Base-by-base conservation (phyloP, 352 stramenopile species). In the Phytophthora europaea region DNA sequence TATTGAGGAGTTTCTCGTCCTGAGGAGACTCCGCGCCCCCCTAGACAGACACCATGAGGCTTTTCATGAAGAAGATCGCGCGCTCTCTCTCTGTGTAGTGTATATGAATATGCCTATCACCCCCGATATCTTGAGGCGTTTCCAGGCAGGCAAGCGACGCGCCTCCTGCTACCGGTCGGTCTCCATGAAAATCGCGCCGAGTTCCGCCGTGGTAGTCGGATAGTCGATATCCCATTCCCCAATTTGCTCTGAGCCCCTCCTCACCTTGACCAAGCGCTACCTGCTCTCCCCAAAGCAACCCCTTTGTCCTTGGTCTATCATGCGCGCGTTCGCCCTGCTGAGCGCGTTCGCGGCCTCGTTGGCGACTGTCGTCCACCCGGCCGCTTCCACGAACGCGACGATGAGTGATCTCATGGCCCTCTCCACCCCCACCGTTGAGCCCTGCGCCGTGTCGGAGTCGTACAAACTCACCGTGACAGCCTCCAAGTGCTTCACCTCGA, bases 381-480 rank as follows among this genome's bases (percentile, higher is more conserved):
- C 33, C 23, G 40, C 12, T 16, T 34, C 43, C 12, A 47, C 55
- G 58, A n/a, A 45, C 38, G 38, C 38, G 38, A 45, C 38, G 38
- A n/a, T 45, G 6, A 16, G 36, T 16, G 36, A 7, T 6, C 36
- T 43, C 12, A 43, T 43, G 36, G 16, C 36, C 36, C 36, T 43
- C 36, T 13, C 36, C 36, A 18, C 36, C 36, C 0, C 36, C 36
- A 43, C 13, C 36, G 16, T 6, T 43, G 36, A 31, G 36, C 36
- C 36, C 2, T 65, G 58, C 15, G 43, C 18, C 6, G 58, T 65
- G 22, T 10, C 20, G 18, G 58, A 65, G 28, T 22, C 18, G 7
- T 65, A 65, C 43, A 28, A 65, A 2, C 26, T 65, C 4, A 53
- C 16, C 5, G 26, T 65, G 40, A 65, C 40, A 23, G 58, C 54